phyloP scores from a whole-genome alignment of 2,329 filamentous ascomycete genomes.

The Fusarium longipes region DNA sequence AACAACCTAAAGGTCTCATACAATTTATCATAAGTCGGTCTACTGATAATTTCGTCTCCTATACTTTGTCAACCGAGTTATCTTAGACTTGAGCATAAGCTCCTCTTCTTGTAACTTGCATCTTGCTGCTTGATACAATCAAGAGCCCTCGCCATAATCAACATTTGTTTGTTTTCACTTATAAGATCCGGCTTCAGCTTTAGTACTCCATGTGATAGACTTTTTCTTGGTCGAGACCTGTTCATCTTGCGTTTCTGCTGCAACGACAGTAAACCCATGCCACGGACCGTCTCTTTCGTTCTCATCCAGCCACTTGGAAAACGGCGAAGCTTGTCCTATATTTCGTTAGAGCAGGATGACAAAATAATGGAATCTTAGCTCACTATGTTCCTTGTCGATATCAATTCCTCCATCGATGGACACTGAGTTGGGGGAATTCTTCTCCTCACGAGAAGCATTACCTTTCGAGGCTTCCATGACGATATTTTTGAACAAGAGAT shows the following conservation, averaged over 20 bases:
- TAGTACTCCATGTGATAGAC: background rate
- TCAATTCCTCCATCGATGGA: rapidly evolving
- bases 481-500: no score
- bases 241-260: rapidly evolving
- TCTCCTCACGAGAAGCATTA: no score
- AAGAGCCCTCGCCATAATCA: no score
- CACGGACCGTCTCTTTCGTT: background rate
- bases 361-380: rapidly evolving
- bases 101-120: no score
- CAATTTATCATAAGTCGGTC: no score
- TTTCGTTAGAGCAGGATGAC: rapidly evolving
- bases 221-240: rapidly evolving
- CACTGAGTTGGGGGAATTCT: no score
- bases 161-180: background rate
- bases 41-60: no score
- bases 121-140: no score
- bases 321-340: background rate
- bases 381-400: background rate
- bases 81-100: no score
- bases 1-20: no score
- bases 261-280: background rate
- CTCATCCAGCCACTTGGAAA: background rate
- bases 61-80: no score
- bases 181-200: background rate
- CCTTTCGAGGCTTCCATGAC: background rate